Evolutionary conservation across 345 rosid genomes (phyloP), one percentile per base, ranked within the genome.

Genomic region (Salix udensis): DNA sequence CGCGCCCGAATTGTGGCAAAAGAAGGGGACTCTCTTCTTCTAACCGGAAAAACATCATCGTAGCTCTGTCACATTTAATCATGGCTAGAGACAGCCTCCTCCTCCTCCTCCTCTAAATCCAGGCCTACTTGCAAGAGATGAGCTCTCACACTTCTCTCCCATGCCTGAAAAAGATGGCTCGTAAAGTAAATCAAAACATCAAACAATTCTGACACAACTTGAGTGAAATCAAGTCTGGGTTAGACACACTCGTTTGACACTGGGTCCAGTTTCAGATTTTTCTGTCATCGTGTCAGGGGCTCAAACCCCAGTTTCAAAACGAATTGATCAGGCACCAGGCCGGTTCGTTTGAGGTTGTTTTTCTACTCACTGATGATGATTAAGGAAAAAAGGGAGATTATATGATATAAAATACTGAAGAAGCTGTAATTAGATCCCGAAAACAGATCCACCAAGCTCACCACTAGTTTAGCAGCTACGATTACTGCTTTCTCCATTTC

Each of bases 401-500:
- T 50, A 50, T 50, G 55, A 50, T 50, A 18, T 6, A 50, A 18
- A 16, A 50, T 48, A 50, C 55, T 18, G 1, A 6, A 7, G 55
- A 50, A 50, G 55, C 1, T 50, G n/a, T 50, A 16, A 50, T 14
- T 14, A 46, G 50, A 46, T 1, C 50, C 15, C 1, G 14, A 5
- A 1, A 18, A 1, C 55, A 50, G n/a, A n/a, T 24, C 3, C 4
- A 13, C 30, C 5, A 6, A 13, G 40, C 77, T 85, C 80, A 89
- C 92, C 84, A 71, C 1, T 34, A 67, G 44, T n/a, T 74, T 15
- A 53, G 85, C 74, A 70, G 84, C 15, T 14, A 76, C 46, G 24
- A 71, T 36, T 7, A 87, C 10, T 31, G 67, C 42, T 39, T 77
- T 75, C 73, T 87, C 89, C 62, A 87, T 44, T 58, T 89, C 87